Evolutionary conservation across 768 basidiomycete genomes (phyloP).

Genomic region (Russula sp.): DNA sequence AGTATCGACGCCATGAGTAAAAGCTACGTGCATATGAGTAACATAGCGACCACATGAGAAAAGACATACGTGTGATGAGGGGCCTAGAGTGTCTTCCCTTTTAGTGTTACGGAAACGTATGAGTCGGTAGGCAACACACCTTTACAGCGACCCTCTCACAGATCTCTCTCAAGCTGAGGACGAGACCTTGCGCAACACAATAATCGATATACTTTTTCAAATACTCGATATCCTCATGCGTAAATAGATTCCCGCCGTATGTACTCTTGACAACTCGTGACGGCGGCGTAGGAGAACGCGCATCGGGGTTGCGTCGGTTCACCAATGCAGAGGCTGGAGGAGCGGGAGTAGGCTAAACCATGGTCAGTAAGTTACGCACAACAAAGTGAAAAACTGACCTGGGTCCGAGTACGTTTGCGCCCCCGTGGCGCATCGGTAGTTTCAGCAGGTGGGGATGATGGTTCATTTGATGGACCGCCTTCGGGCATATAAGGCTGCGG

Average conservation of each 20-base stretch:
- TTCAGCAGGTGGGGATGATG: slow-evolving; percentile 37
- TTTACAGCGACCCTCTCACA: slow-evolving; percentile 85
- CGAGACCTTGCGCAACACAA: slow-evolving; percentile 82
- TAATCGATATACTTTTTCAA: slow-evolving; percentile 88
- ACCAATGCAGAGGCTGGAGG: slow-evolving; percentile 64
- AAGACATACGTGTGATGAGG: slow-evolving; percentile 79
- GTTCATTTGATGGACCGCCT: slow-evolving; percentile 41
- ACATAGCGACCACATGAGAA: slow-evolving; percentile 2
- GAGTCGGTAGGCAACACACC: slow-evolving; percentile 39
- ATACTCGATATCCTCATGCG: slow-evolving; percentile 77
- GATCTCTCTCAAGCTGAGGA: slow-evolving; percentile 79
- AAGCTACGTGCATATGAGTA: slow-evolving; percentile 48
- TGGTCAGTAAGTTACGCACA: slow-evolving; percentile 18
- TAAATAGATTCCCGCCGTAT: slow-evolving; percentile 86
- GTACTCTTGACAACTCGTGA: slow-evolving; percentile 83
- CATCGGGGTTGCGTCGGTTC: slow-evolving; percentile 61
- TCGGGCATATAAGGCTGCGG: slow-evolving; percentile 59
- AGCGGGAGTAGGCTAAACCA: slow-evolving; percentile 54
- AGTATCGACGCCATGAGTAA: slow-evolving; percentile 89
- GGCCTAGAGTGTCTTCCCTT: slow-evolving; percentile 46
- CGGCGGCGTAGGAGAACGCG: slow-evolving; percentile 81
- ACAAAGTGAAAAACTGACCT: slow-evolving; percentile 38
- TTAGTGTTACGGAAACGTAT: not conserved
- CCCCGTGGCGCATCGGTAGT: slow-evolving; percentile 49
- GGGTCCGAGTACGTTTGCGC: slow-evolving; percentile 63